A percentile compares a stretch with the other conserved stretches of the same genome.
phyloP scores from a whole-genome alignment of 495 filamentous ascomycete species.

The Trichocladium antarcticum region DNA sequence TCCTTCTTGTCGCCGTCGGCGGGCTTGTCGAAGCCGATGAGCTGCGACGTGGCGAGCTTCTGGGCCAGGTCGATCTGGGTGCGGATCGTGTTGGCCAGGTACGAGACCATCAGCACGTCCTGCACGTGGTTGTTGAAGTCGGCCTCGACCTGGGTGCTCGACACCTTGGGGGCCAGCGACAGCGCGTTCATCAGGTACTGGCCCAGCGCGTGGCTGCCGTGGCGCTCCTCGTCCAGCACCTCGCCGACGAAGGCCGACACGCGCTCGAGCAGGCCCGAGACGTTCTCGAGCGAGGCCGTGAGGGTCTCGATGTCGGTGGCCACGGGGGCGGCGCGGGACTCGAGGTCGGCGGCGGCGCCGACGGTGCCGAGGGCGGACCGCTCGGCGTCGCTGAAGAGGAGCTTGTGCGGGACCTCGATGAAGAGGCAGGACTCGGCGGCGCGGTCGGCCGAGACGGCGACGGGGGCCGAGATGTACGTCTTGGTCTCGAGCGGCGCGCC shows the following conservation, averaged over 20 bases:
- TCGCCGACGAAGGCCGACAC: constrained; percentile 80
- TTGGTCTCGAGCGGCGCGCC: constrained; percentile 74
- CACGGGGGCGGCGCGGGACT: constrained; percentile 58
- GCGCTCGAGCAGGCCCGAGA: constrained; percentile 76
- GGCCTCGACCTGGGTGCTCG: constrained; percentile 73
- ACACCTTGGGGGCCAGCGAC: constrained; percentile 86
- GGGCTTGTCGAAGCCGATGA: constrained; percentile 51
- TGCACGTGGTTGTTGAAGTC: constrained; percentile 99
- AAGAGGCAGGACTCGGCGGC: constrained; percentile 92
- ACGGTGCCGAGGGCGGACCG: constrained; percentile 84
- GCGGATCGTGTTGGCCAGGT: constrained; percentile 95
- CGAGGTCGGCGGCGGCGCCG: constrained; percentile 64
- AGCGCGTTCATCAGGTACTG: constrained; percentile 90
- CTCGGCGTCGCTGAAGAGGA: constrained; percentile 85
- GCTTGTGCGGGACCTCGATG: constrained; percentile 80
- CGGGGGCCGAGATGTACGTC: constrained; percentile 87
- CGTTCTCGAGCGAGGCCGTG: constrained; percentile 71
- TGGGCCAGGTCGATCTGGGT: constrained; percentile 98
- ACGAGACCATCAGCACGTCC: constrained; percentile 91
- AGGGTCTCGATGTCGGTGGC: constrained; percentile 80
- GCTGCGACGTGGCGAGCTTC: constrained; percentile 72
- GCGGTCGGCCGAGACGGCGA: constrained; percentile 88
- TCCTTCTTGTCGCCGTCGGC: constrained; percentile 34
- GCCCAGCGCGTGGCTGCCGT: constrained; percentile 72
- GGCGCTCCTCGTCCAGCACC: constrained; percentile 53